These are phyloP conservation scores for Phytophthora tentaculata DNA, from an alignment of 352 stramenopile genomes.

Conservation along the genomic window DNA sequence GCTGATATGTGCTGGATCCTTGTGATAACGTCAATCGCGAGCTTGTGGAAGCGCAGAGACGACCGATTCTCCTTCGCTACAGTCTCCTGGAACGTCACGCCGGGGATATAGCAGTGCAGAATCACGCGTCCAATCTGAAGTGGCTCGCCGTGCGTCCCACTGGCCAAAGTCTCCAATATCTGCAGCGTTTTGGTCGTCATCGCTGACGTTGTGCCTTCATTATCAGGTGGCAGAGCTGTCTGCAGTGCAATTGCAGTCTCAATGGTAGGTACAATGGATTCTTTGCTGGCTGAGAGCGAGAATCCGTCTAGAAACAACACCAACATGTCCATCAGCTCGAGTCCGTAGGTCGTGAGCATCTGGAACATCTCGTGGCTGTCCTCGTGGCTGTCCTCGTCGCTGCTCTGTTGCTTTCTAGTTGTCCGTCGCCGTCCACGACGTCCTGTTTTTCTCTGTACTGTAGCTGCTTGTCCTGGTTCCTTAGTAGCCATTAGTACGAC, in stretches of 20 bases:
- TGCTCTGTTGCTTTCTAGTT: slow-evolving; percentile 22
- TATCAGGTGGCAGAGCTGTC: slow-evolving; percentile 40
- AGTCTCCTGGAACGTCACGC: slow-evolving; percentile 71
- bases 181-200: slow-evolving; percentile 50
- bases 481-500: slow-evolving; percentile 43
- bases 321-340: slow-evolving; percentile 69
- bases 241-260: slow-evolving; percentile 71
- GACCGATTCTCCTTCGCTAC: slow-evolving; percentile 56
- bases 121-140: slow-evolving; percentile 63
- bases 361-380: slow-evolving; percentile 32
- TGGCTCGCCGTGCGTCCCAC: slow-evolving; percentile 57
- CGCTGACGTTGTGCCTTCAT: slow-evolving; percentile 44
- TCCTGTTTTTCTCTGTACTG: slow-evolving; percentile 12
- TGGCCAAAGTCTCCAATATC: slow-evolving; percentile 56
- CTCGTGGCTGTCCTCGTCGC: slow-evolving; percentile 41
- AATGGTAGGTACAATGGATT: slow-evolving; percentile 80
- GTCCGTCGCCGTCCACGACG: slow-evolving; percentile 12
- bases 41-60: slow-evolving; percentile 71
- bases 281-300: slow-evolving; percentile 65
- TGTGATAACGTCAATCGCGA: slow-evolving; percentile 59
- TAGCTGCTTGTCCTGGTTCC: slow-evolving; percentile 1
- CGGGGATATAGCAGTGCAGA: slow-evolving; percentile 77
- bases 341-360: slow-evolving; percentile 55
- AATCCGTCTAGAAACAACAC: slow-evolving; percentile 63
- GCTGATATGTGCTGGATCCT: slow-evolving; percentile 37